Evolutionary conservation across 2,329 filamentous ascomycete species (phyloP), one percentile per base, ranked within the genome.

Genomic region (Ceratocystis harringtonii): DNA sequence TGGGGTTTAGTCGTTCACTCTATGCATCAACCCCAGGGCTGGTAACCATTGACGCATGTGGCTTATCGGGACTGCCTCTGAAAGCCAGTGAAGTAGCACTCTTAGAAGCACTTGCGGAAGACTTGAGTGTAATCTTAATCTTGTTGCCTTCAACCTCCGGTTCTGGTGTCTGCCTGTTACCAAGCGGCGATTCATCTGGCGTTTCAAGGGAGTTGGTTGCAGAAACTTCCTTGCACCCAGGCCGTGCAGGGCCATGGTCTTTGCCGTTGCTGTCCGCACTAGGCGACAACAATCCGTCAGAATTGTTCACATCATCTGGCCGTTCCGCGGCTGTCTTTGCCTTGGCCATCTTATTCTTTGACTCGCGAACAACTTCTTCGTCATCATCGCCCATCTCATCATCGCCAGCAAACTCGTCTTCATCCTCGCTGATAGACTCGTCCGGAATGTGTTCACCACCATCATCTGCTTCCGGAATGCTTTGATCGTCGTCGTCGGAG

Each of bases 401-500:
- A 64, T 83, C 82, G 48, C 84, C 81, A n/a, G 79, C 77, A 17
- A 81, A 78, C 1, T 83, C 79, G 36, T 83, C 82, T 3, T 78
- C 77, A 2, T 83, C 79, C 30, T 83, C 82, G 2, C 77, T 2
- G 44, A 85, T 83, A 2, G 78, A 77, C 57, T 81, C 82, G 63
- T 83, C 79, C 0, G 83, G 81, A 19, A 86, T 79, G 63, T 89
- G 85, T 5, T 86, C 86, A 30, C 85, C 84, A 30, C 81, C 85
- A 66, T 88, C 87, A 66, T 91, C 88, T 65, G 88, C 88, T 10
- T 86, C 88, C 62, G 87, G 86, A 57, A 89, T 87, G 68, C 84
- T 66, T 30, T 60, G 85, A 7, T 89, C 87, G 15, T 89, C 83
- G 22, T 78, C 78, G 36, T 78, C 30, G 4, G 15, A 25, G 22